A percentile compares a stretch with the other conserved stretches of the same genome.
phyloP scores from a whole-genome alignment of 2,329 filamentous ascomycete genomes.

The Arthrobotrys sphaeroides region DNA sequence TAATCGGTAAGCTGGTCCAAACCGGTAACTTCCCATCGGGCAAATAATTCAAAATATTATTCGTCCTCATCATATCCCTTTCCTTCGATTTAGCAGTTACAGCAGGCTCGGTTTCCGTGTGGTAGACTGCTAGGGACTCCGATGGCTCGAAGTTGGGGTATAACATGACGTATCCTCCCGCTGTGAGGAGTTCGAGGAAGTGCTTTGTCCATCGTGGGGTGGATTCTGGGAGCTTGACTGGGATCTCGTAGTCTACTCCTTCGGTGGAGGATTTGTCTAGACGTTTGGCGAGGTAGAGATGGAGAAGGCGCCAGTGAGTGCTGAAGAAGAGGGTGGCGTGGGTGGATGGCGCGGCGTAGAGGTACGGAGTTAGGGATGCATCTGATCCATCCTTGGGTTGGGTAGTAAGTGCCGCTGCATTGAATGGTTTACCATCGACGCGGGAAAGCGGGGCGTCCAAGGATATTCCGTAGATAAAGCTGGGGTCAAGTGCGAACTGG shows the following conservation, averaged over 20 bases:
- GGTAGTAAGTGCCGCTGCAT: slow-evolving; percentile 63
- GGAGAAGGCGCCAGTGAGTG: slow-evolving; percentile 85
- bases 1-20: slow-evolving; percentile 27
- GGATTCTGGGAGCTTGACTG: not conserved
- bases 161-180: slow-evolving; percentile 78
- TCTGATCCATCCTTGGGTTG: slow-evolving; percentile 56
- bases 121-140: slow-evolving; percentile 73
- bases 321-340: slow-evolving; percentile 85
- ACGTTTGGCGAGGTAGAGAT: slow-evolving; percentile 77
- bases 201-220: slow-evolving; percentile 21
- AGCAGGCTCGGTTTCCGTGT: slow-evolving; percentile 68
- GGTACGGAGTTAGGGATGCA: slow-evolving; percentile 68
- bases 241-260: slow-evolving; percentile 14
- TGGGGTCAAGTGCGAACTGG: slow-evolving; percentile 63
- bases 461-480: slow-evolving; percentile 78
- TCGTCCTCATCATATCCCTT: slow-evolving; percentile 25
- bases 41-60: slow-evolving; percentile 33
- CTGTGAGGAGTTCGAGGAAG: slow-evolving; percentile 71
- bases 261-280: slow-evolving; percentile 60
- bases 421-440: slow-evolving; percentile 68
- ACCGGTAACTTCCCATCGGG: slow-evolving; percentile 17
- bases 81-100: not conserved
- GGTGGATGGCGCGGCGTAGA: slow-evolving; percentile 86
- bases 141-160: slow-evolving; percentile 74
- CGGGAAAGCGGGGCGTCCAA: slow-evolving; percentile 75